These are phyloP conservation scores for Cryptosporidium parvum DNA, from an alignment of 169 alveolate species.

Conservation along the genomic window DNA sequence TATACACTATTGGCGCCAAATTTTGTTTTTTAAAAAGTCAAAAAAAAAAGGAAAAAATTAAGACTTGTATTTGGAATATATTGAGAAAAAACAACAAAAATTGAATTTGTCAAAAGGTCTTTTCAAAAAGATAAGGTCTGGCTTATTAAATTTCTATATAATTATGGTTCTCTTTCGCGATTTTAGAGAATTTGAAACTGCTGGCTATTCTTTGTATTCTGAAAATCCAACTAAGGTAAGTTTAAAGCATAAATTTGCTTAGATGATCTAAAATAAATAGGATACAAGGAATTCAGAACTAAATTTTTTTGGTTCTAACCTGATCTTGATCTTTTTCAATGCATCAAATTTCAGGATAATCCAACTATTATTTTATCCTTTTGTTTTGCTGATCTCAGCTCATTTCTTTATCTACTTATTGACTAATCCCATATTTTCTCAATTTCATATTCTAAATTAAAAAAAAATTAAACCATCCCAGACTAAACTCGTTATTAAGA, in stretches of 20 bases:
- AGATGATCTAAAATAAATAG: background rate
- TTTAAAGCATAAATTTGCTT: background rate
- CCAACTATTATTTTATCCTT: background rate
- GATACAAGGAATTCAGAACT: background rate
- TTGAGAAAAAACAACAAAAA: background rate
- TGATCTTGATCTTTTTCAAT: too few species aligned
- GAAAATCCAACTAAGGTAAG: slow-evolving; percentile 55
- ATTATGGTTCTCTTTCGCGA: slow-evolving; percentile 50
- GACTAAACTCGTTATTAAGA: slow-evolving; percentile 49
- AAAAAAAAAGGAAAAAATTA: background rate
- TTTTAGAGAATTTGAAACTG: slow-evolving; percentile 44
- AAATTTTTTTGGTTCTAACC: background rate
- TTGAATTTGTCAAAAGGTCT: too few species aligned
- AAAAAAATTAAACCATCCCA: background rate
- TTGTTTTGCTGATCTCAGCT: background rate
- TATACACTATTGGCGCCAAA: background rate
- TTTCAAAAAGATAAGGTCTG: background rate
- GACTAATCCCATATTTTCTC: background rate
- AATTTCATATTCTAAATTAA: too few species aligned
- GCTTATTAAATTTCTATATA: too few species aligned
- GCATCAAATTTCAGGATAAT: background rate
- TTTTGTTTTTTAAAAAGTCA: background rate
- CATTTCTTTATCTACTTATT: too few species aligned
- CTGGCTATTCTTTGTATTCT: slow-evolving; percentile 28
- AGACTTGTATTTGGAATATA: background rate